Evolutionary conservation across 1,284 basidiomycete genomes (phyloP).

Genomic region (Malassezia sp.): DNA sequence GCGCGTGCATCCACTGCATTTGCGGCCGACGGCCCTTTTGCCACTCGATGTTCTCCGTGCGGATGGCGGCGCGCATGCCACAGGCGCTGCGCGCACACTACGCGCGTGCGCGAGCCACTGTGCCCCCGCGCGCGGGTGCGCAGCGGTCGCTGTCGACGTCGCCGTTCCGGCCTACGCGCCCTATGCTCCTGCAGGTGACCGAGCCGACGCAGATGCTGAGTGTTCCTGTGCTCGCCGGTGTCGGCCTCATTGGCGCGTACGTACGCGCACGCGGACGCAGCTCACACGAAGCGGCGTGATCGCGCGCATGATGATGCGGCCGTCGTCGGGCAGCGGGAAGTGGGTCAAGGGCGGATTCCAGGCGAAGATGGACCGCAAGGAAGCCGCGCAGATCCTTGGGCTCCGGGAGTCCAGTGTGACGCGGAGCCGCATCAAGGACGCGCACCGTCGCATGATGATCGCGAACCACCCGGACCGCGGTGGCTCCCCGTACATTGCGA

Average conservation of each 20-base stretch:
- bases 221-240: constrained; percentile 34
- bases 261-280: background rate
- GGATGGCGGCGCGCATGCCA: background rate
- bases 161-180: constrained; percentile 21
- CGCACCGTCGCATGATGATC: constrained; percentile 47
- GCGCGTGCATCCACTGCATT: background rate
- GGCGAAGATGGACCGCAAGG: constrained; percentile 85
- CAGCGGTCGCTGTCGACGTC: constrained; percentile 16
- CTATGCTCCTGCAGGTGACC: constrained; percentile 22
- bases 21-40: background rate
- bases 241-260: constrained; percentile 29
- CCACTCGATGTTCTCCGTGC: background rate
- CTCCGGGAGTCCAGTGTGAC: constrained; percentile 47
- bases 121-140: background rate
- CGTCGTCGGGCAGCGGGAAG: constrained; percentile 54
- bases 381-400: constrained; percentile 83
- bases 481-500: constrained; percentile 89
- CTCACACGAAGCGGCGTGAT: constrained; percentile 22
- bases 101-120: background rate
- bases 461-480: constrained; percentile 88
- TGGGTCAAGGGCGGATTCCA: constrained; percentile 92
- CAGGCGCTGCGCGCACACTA: background rate
- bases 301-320: constrained; percentile 27
- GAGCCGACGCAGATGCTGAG: constrained; percentile 22
- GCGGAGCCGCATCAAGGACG: constrained; percentile 45